Base-by-base conservation (phyloP, 2,329 filamentous ascomycete genomes). In the Metarhizium brunneum region DNA sequence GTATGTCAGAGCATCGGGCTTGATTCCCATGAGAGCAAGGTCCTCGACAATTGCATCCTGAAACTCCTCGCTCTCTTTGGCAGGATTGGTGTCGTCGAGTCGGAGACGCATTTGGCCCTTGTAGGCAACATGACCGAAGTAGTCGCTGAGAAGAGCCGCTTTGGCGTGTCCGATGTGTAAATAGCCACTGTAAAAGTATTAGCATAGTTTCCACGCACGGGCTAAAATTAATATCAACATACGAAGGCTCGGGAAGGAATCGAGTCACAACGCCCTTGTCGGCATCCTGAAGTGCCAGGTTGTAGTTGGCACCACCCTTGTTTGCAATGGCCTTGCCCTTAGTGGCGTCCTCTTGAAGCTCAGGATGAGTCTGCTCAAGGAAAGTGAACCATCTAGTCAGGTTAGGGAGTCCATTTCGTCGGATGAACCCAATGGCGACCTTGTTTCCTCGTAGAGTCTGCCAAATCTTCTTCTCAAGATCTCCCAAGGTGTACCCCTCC, bases 161-260 rank as follows among this genome's bases (percentile, higher is more conserved):
- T 97, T 97, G 63, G 91, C 90, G 75, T 97, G 92, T 54, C 92
- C 92, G 61, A 96, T 95, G 74, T 96, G 92, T 48, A 96, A 83
- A 69, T 95, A 96, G 59, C 91, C 91, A 62, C 77, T 80, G 57
- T 30, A 2, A 6, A 36, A n/a, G 30, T 42, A 36, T 56, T 47
- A 63, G 62, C 53, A 50, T 35, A 42, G 11, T 29, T 43, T 16
- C 35, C 20, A 32, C 0, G 0, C 6, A 8, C 2, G 11, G 53
- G 13, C 48, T 14, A n/a, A 4, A 20, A 5, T 13, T 3, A 40
- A 40, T 11, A 13, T 14, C 7, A 32, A 76, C 83, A 72, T 71
- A 88, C 78, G 90, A 96, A 60, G 92, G 92, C 84, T 96, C 92
- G 3, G 92, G 92, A 16, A 92, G 85, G 75, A 97, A 97, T 64